Percentiles rank a stretch among this genome's conserved stretches.
Conservation (phyloP, 305 asterid genomes). For the Fraxinus albicans region DNA sequence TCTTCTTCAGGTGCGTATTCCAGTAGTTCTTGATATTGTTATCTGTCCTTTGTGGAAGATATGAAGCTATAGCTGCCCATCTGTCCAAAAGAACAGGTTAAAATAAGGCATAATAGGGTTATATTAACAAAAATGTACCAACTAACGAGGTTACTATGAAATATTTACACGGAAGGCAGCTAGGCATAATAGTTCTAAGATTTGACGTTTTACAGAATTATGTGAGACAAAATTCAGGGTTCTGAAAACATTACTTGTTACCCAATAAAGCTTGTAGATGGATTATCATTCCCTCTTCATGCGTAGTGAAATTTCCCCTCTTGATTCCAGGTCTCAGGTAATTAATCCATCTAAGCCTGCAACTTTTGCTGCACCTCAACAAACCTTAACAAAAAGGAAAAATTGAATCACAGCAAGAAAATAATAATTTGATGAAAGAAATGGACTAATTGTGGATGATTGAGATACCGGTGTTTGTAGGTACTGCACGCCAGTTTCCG, state of each 20-base stretch:
- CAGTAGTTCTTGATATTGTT: conserved; percentile 51
- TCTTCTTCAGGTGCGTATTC: conserved; percentile 52
- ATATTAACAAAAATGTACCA: background rate
- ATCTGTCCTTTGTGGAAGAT: conserved; percentile 51
- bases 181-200: background rate
- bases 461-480: conserved; percentile 18
- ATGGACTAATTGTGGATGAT: background rate
- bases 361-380: conserved; percentile 52
- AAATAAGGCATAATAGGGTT: background rate
- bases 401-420: background rate
- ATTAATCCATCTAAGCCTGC: conserved; percentile 53
- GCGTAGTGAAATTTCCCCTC: conserved; percentile 52
- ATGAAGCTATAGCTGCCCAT: conserved; percentile 57
- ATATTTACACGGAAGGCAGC: background rate
- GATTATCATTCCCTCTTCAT: conserved; percentile 51
- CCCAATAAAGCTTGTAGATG: conserved; percentile 54
- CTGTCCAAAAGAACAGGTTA: conserved; percentile 16
- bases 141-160: background rate
- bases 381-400: conserved; percentile 24
- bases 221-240: background rate
- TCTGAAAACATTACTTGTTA: conserved; percentile 41
- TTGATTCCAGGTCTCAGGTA: conserved; percentile 53
- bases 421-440: background rate
- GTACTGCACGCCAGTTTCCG: conserved; percentile 28
- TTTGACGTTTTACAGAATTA: background rate